phyloP scores from a whole-genome alignment of 805 yeast genomes.

The Lachancea cidri region DNA sequence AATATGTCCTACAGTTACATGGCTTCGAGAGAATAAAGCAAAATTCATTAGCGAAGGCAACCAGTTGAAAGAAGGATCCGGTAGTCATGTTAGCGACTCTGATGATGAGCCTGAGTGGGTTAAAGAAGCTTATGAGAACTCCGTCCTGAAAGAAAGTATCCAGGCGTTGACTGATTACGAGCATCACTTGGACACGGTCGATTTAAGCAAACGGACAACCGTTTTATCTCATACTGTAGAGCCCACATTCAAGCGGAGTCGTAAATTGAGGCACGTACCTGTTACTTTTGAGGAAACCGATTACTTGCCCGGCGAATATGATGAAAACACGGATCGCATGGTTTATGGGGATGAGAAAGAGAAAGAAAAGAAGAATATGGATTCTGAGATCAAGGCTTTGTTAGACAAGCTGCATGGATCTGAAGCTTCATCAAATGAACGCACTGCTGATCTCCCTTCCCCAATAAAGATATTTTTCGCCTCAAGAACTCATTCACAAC shows the following conservation, averaged over 20 bases:
- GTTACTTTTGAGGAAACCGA: constrained; percentile 27
- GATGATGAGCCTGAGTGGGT: constrained; percentile 74
- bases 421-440: constrained; percentile 16
- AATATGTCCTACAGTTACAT: constrained; percentile 78
- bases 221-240: background rate
- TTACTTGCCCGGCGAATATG: constrained; percentile 6
- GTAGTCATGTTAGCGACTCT: constrained; percentile 33
- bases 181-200: constrained; percentile 28
- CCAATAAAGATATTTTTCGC: constrained; percentile 58
- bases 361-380: constrained; percentile 25
- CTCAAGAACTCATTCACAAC: constrained; percentile 88
- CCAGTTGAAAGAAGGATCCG: constrained; percentile 12
- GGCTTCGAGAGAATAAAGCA: constrained; percentile 58
- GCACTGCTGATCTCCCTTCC: constrained; percentile 19
- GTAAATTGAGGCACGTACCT: constrained; percentile 19
- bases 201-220: constrained; percentile 8
- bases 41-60: constrained; percentile 7
- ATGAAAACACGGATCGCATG: background rate
- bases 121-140: constrained; percentile 34
- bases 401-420: constrained; percentile 37
- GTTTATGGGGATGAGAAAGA: constrained; percentile 16
- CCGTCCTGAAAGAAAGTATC: constrained; percentile 21
- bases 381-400: constrained; percentile 45
- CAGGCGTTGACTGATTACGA: constrained; percentile 34
- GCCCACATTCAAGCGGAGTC: constrained; percentile 9